phyloP scores from a whole-genome alignment of 805 yeast species.

The Candida multigemmis region DNA sequence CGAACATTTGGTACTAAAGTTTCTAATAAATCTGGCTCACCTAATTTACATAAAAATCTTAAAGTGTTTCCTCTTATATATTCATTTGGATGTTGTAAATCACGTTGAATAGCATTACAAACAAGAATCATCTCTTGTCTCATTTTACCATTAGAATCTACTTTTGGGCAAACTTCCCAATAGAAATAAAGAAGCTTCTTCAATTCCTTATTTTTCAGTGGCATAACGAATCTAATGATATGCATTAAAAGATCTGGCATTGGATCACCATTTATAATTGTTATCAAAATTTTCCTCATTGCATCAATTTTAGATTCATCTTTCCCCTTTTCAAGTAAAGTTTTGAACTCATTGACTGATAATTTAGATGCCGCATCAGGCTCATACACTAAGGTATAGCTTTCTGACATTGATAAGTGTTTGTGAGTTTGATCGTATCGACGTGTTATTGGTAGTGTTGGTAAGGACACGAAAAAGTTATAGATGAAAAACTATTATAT shows the following conservation, averaged over 20 bases:
- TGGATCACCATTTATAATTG: slow-evolving; percentile 88
- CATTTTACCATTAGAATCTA: slow-evolving; percentile 80
- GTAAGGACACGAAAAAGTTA: no score
- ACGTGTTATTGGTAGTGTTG: no score
- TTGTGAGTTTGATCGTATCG: slow-evolving; percentile 1
- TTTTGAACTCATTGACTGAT: slow-evolving; percentile 64
- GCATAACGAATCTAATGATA: slow-evolving; percentile 95
- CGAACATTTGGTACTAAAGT: slow-evolving; percentile 91
- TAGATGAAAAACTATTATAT: no score
- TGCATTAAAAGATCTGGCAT: slow-evolving; percentile 94
- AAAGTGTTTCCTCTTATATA: slow-evolving; percentile 92
- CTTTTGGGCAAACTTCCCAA: slow-evolving; percentile 97
- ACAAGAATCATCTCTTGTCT: slow-evolving; percentile 98
- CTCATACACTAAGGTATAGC: slow-evolving; percentile 77
- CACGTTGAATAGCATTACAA: slow-evolving; percentile 96
- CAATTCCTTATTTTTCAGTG: slow-evolving; percentile 81
- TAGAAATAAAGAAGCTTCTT: slow-evolving; percentile 89
- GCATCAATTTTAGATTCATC: slow-evolving; percentile 84
- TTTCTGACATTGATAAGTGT: slow-evolving; percentile 18
- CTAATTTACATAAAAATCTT: slow-evolving; percentile 82
- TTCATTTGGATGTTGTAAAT: slow-evolving; percentile 96
- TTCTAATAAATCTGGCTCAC: slow-evolving; percentile 89
- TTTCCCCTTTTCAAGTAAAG: slow-evolving; percentile 75
- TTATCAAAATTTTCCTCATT: slow-evolving; percentile 78
- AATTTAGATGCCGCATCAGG: slow-evolving; percentile 57